A percentile compares a stretch with the other conserved stretches of the same genome.
phyloP scores from a whole-genome alignment of 2,329 filamentous ascomycete species.

The Xylariaceae sp. region DNA sequence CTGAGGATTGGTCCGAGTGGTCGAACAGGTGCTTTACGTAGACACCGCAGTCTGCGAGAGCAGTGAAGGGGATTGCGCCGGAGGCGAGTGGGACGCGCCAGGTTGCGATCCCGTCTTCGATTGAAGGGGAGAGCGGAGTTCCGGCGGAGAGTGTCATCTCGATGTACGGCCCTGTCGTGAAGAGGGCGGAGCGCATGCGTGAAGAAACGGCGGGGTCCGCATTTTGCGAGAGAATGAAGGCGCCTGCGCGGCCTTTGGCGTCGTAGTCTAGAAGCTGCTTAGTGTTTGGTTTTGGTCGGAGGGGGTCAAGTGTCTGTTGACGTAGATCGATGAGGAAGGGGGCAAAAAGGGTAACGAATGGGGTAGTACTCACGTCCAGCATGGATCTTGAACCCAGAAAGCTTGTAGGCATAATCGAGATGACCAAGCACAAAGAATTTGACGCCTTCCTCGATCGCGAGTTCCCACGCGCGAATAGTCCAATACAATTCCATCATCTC shows the following conservation, averaged over 20 bases:
- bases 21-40: slow-evolving; percentile 49
- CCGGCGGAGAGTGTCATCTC: slow-evolving; percentile 37
- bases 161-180: slow-evolving; percentile 55
- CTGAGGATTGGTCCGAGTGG: slow-evolving; percentile 38
- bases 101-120: slow-evolving; percentile 31
- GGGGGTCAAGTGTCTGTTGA: no score
- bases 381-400: slow-evolving; percentile 42
- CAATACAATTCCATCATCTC: slow-evolving; percentile 50
- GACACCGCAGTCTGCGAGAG: slow-evolving; percentile 43
- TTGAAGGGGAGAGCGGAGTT: slow-evolving; percentile 37
- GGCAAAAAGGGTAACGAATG: no score
- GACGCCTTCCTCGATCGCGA: slow-evolving; percentile 40
- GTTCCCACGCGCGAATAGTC: slow-evolving; percentile 39
- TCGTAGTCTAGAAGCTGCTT: slow-evolving; percentile 32
- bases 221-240: slow-evolving; percentile 43
- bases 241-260: slow-evolving; percentile 41
- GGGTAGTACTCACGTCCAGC: slow-evolving; percentile 34
- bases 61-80: slow-evolving; percentile 38
- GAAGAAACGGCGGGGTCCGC: slow-evolving; percentile 23
- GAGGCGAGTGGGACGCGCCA: slow-evolving; percentile 32
- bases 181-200: slow-evolving; percentile 50
- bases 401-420: slow-evolving; percentile 47
- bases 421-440: slow-evolving; percentile 45
- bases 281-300: no score
- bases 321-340: no score